Conservation (phyloP, 176 grass and related monocot species). For the Phragmites australis region DNA sequence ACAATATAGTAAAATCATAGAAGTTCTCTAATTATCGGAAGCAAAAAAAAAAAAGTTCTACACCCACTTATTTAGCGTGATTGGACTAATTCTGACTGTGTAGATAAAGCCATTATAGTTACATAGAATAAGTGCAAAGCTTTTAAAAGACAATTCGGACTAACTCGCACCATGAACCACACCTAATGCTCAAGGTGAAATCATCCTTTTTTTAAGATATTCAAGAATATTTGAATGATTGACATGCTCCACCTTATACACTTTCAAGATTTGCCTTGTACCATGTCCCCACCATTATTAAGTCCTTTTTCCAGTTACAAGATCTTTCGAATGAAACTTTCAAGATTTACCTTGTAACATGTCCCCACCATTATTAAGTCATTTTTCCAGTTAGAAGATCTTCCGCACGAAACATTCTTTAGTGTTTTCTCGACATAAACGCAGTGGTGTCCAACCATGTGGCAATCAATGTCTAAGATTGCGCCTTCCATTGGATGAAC, state of each 20-base stretch:
- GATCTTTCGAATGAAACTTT: slow-evolving; percentile 33
- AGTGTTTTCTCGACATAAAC: slow-evolving; percentile 25
- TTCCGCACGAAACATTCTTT: slow-evolving; percentile 29
- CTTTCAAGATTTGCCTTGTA: slow-evolving; percentile 46
- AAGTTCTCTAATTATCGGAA: background rate
- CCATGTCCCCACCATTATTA: slow-evolving; percentile 24
- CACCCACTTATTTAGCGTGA: background rate
- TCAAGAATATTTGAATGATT: slow-evolving; percentile 16
- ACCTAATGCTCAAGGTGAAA: slow-evolving; percentile 8
- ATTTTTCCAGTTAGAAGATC: slow-evolving; percentile 20
- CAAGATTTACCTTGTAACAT: slow-evolving; percentile 40
- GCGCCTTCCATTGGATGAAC: background rate
- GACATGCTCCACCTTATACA: slow-evolving; percentile 25
- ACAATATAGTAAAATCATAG: no score
- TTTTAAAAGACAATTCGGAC: background rate
- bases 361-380: slow-evolving; percentile 28
- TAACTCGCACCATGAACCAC: background rate
- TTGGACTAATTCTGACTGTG: background rate
- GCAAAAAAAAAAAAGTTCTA: background rate
- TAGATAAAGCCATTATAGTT: background rate
- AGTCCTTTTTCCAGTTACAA: slow-evolving; percentile 22
- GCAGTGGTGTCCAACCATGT: slow-evolving; percentile 30
- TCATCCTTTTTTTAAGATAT: background rate
- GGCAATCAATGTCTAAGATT: slow-evolving; percentile 34
- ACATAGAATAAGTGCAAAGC: background rate